phyloP scores from a whole-genome alignment of 2,329 filamentous ascomycete genomes.

The Aspergillus versicolor region DNA sequence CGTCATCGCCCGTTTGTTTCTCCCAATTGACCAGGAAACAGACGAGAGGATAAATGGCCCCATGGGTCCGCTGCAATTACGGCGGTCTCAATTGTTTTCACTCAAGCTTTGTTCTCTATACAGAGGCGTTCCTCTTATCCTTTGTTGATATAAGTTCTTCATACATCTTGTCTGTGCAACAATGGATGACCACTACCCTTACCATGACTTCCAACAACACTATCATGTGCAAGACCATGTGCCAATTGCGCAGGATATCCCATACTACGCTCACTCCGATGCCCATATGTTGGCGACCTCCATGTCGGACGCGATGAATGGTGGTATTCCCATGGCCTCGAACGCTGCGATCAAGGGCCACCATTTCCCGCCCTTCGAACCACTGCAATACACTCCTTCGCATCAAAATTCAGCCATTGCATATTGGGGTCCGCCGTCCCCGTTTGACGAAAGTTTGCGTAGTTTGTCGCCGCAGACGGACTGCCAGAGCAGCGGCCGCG shows the following conservation, averaged over 20 bases:
- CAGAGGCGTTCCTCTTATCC: background rate
- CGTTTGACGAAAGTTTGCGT: slow-evolving; percentile 4
- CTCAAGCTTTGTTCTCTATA: slow-evolving; percentile 3
- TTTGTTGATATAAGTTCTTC: background rate
- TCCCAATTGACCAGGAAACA: background rate
- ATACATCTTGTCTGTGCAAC: background rate
- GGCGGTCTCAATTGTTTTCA: background rate
- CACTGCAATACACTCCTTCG: background rate
- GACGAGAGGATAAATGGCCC: slow-evolving; percentile 11
- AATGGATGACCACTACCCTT: slow-evolving; percentile 10
- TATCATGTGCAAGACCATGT: background rate
- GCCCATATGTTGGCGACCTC: background rate
- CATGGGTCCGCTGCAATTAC: slow-evolving; percentile 3
- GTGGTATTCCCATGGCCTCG: background rate
- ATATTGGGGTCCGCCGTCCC: slow-evolving; percentile 4
- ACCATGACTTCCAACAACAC: background rate
- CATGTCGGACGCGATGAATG: slow-evolving; percentile 1
- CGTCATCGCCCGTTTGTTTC: background rate
- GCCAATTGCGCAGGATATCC: slow-evolving; percentile 6
- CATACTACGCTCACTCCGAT: slow-evolving; percentile 6
- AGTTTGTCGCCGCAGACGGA: slow-evolving; percentile 5
- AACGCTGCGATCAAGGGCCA: background rate
- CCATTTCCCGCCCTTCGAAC: background rate
- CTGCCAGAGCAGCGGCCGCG: slow-evolving; percentile 12
- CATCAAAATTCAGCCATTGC: background rate